Evolutionary conservation across 805 yeast species (phyloP).

Genomic region (Saccharomycopsis capsularis): DNA sequence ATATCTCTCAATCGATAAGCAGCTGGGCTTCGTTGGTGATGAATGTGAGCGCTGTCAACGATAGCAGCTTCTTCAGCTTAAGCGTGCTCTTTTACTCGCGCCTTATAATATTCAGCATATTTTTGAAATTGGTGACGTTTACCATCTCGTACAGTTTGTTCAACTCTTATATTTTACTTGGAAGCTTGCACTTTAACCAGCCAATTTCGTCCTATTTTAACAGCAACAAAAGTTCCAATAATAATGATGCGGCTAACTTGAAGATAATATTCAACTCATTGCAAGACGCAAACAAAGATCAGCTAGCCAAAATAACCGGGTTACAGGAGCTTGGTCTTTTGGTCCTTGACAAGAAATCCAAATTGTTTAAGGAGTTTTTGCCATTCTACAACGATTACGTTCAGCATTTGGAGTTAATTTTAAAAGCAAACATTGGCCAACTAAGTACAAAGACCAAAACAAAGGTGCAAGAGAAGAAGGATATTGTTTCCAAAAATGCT

Average conservation of each 20-base stretch:
- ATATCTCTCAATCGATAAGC: constrained; percentile 1
- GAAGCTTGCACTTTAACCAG: constrained; percentile 18
- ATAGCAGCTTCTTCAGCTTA: not conserved
- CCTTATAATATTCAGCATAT: constrained; percentile 5
- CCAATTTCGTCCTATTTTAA: constrained; percentile 13
- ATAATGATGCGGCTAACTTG: constrained; percentile 6
- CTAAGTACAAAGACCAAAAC: not conserved
- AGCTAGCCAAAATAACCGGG: constrained; percentile 9
- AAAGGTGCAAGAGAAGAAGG: not conserved
- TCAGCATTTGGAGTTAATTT: not conserved
- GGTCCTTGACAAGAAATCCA: constrained; percentile 1
- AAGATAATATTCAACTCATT: constrained; percentile 14
- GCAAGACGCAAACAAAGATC: not conserved
- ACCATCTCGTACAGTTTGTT: constrained; percentile 7
- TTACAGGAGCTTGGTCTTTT: constrained; percentile 18
- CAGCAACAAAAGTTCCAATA: too few relatives aligned
- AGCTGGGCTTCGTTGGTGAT: not conserved
- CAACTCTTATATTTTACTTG: constrained; percentile 18
- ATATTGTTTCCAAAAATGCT: not conserved
- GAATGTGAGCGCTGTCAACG: not conserved
- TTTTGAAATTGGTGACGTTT: constrained; percentile 8
- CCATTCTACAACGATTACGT: constrained; percentile 6
- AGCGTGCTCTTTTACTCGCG: constrained; percentile 1
- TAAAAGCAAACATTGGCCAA: constrained; percentile 1
- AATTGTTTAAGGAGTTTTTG: constrained; percentile 8